phyloP scores from a whole-genome alignment of 2,329 filamentous ascomycete species.

The Helotiales sp. region DNA sequence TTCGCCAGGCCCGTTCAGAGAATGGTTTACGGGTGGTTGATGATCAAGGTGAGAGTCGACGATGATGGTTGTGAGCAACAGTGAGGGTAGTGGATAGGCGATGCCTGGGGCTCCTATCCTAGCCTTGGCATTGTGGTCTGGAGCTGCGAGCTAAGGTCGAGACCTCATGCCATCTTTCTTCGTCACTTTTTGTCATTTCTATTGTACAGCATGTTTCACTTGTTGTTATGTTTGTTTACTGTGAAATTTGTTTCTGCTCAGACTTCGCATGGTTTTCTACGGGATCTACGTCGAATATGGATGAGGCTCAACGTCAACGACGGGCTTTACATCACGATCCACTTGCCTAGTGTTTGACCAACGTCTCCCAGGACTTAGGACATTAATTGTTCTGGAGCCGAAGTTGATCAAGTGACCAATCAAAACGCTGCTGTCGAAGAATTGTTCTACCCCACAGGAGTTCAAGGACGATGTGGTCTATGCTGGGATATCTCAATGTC shows the following conservation, averaged over 20 bases:
- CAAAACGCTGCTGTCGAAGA: too few species aligned
- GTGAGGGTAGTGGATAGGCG: not conserved
- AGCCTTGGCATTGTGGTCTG: not conserved
- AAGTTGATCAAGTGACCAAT: too few species aligned
- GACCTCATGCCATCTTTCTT: not conserved
- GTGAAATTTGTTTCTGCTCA: too few species aligned
- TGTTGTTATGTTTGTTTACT: too few species aligned
- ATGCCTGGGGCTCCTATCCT: not conserved
- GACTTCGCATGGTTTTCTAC: too few species aligned
- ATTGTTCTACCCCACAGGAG: too few species aligned
- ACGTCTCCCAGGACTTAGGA: too few species aligned
- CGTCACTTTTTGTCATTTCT: not conserved
- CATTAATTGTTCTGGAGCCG: too few species aligned
- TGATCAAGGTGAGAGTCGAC: not conserved
- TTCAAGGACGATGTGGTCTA: too few species aligned
- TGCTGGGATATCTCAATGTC: too few species aligned
- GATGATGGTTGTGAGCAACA: not conserved
- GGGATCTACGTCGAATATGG: not conserved
- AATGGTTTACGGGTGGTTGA: not conserved
- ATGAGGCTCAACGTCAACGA: not conserved
- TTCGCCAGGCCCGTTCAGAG: not conserved
- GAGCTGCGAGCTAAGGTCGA: not conserved
- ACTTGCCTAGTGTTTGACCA: too few species aligned
- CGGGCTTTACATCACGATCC: not conserved
- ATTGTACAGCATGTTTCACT: too few species aligned